Evolutionary conservation across 176 grass and related monocot genomes (phyloP).

Genomic region (Musa troglodytarum): DNA sequence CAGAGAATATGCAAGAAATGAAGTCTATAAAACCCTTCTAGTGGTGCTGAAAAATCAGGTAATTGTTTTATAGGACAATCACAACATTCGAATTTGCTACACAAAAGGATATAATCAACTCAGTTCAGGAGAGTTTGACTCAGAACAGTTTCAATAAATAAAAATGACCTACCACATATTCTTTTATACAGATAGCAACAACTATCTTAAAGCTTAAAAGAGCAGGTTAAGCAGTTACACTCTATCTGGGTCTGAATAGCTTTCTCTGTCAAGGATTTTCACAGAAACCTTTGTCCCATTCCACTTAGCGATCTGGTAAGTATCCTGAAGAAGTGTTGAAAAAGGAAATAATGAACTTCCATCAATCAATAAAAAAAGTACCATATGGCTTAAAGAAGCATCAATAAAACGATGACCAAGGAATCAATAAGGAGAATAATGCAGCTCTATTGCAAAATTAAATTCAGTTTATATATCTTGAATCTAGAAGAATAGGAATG

Average conservation of each 20-base stretch:
- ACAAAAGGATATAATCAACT: not conserved
- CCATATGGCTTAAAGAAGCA: not conserved
- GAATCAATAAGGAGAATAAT: not conserved
- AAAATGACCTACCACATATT: no score
- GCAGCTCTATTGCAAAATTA: not conserved
- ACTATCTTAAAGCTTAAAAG: conserved; percentile 3
- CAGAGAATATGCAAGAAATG: not conserved
- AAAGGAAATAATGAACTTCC: not conserved
- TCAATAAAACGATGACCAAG: not conserved
- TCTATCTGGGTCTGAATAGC: conserved; percentile 57
- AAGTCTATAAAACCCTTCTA: not conserved
- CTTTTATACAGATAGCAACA: not conserved
- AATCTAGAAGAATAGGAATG: not conserved
- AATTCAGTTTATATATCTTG: not conserved
- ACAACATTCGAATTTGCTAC: not conserved
- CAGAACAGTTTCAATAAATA: not conserved
- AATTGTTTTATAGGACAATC: not conserved
- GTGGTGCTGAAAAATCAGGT: not conserved
- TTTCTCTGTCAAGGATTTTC: conserved; percentile 88
- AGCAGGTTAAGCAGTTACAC: conserved; percentile 38
- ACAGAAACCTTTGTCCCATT: conserved; percentile 88
- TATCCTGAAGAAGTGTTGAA: conserved; percentile 37
- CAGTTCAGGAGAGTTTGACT: no score
- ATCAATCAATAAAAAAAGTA: not conserved
- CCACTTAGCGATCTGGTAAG: conserved; percentile 90